Conservation (phyloP, 192 early-diverging fungal species). For the Coemansia sp. region DNA sequence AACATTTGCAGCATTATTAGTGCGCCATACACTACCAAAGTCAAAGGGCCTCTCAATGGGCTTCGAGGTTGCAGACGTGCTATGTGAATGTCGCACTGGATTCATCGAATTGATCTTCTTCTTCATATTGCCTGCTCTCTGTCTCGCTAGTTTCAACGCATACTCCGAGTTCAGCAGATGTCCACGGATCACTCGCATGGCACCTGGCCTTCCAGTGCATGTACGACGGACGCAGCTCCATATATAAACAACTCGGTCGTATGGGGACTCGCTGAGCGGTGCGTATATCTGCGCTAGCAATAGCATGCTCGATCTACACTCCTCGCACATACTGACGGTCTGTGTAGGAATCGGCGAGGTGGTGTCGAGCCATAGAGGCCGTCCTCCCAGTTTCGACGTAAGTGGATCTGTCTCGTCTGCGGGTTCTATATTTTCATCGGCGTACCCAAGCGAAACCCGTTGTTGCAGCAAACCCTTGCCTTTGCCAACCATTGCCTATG, state of each 20-base stretch:
- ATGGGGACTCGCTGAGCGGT: constrained; percentile 66
- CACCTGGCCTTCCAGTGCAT: constrained; percentile 68
- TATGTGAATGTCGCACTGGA: neutral
- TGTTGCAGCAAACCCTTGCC: neutral
- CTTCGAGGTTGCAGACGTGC: neutral
- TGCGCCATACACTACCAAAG: constrained; percentile 50
- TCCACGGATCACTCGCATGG: constrained; percentile 61
- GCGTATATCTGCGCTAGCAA: constrained; percentile 73
- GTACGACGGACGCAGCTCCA: constrained; percentile 73
- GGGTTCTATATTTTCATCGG: constrained; percentile 28
- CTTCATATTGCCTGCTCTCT: constrained; percentile 15
- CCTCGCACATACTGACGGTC: constrained; percentile 45
- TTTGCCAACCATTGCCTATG: neutral
- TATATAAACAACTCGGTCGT: constrained; percentile 75
- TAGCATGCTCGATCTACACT: constrained; percentile 62
- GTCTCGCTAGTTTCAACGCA: constrained; percentile 55
- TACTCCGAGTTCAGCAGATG: constrained; percentile 67
- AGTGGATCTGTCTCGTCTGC: constrained; percentile 21
- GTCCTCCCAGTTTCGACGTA: constrained; percentile 33
- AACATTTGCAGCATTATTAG: neutral
- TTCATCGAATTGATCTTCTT: neutral
- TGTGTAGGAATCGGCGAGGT: constrained; percentile 21
- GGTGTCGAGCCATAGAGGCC: constrained; percentile 36
- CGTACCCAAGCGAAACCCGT: constrained; percentile 27
- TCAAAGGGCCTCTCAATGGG: constrained; percentile 9